Evolutionary conservation across 75 land plant genomes (phyloP).

Genomic region (Cupressus sempervirens): DNA sequence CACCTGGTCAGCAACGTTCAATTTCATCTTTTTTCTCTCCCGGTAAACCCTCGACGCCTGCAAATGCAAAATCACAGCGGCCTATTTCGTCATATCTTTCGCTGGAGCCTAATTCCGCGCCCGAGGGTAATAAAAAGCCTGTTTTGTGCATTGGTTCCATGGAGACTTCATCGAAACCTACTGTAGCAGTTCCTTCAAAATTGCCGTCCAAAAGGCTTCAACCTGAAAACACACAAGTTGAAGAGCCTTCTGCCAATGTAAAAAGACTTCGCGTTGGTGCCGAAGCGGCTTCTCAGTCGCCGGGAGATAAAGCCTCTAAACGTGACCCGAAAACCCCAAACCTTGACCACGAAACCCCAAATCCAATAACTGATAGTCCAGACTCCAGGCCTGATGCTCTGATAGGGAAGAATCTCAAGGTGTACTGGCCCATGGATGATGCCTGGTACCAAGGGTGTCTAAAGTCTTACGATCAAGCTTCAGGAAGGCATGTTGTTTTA

Average conservation of each 20-base stretch:
- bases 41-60: constrained; percentile 17
- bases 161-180: neutral
- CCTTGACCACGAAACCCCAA: neutral
- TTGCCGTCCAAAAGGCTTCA: neutral
- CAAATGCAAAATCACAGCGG: constrained; percentile 13
- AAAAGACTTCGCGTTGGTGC: neutral
- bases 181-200: constrained; percentile 1
- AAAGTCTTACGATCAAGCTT: constrained; percentile 33
- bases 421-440: constrained; percentile 86
- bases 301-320: constrained; percentile 6
- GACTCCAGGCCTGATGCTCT: constrained; percentile 8
- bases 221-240: neutral
- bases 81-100: constrained; percentile 20
- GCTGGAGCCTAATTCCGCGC: constrained; percentile 17
- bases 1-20: constrained; percentile 53
- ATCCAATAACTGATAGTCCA: neutral
- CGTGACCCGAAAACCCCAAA: neutral
- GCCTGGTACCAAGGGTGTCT: constrained; percentile 75
- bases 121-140: constrained; percentile 34
- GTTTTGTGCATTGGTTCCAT: constrained; percentile 22
- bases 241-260: neutral
- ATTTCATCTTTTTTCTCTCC: constrained; percentile 60
- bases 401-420: constrained; percentile 58
- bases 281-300: neutral
- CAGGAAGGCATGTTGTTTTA: constrained; percentile 52